Evolutionary conservation across 169 alveolate genomes (phyloP), one percentile per base, ranked within the genome.

Genomic region (Eimeria nieschulzi): DNA sequence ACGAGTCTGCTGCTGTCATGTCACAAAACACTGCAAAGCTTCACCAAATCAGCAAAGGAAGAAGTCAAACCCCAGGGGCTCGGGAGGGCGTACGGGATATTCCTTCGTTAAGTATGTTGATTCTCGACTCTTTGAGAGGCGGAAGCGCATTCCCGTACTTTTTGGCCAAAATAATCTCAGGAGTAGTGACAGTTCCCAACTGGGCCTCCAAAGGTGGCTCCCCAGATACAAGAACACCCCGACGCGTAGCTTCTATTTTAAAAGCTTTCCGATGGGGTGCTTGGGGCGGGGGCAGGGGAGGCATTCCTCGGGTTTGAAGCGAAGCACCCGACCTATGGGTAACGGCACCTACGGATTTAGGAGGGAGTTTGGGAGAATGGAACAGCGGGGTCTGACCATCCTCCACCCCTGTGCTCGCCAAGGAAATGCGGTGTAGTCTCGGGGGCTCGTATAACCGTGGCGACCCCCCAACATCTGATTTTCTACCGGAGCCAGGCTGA

Each of bases 361-460:
- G 25, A n/a, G 87, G 53, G 87, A 79, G 73, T 25, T 55, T 55
- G 7, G 87, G 87, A 51, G 87, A 79, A 10, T 71, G 73, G 26
- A 79, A 55, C 8, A 53, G 61, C 9, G 87, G 87, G 17, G 73
- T 79, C 73, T 51, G 26, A 53, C 73, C 55, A 0, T 79, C 87
- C 55, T 71, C 87, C 26, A 79, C 59, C 56, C 87, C 87, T 3
- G 87, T 79, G 55, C 87, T 79, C 21, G 87, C 87, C 73, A 79
- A 19, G 9, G 87, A 79, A 55, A 13, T 23, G 87, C 87, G 87
- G 56, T 79, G 87, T 26, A 71, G 54, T 23, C 87, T 79, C 26
- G 71, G 56, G 59, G 87, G 87, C 15, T 79, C 87, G 15, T 79
- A 51, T 13, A 54, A 51, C 33, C 87, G 51, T 9, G 85, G 85